These are phyloP conservation scores for Rhizopogon rudus DNA, from an alignment of 768 basidiomycete genomes.

Conservation along the genomic window DNA sequence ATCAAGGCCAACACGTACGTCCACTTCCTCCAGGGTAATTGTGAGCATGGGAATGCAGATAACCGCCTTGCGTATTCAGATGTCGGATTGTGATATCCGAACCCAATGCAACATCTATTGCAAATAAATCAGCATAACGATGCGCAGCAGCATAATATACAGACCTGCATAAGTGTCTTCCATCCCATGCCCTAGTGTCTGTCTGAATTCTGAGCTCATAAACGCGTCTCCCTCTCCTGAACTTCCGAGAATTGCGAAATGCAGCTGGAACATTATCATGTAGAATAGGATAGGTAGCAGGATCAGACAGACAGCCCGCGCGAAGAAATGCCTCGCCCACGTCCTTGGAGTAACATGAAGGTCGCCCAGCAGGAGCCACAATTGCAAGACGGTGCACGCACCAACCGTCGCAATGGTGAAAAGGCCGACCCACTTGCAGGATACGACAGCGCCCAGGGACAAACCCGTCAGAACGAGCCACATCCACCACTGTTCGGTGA, in stretches of 20 bases:
- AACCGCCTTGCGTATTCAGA: constrained; percentile 97
- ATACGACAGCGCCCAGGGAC: constrained; percentile 86
- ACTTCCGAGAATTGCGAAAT: constrained; percentile 83
- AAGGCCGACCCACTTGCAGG: constrained; percentile 97
- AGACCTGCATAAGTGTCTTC: constrained; percentile 85
- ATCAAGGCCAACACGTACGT: constrained; percentile 48
- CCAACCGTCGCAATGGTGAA: constrained; percentile 97
- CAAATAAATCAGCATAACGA: not conserved
- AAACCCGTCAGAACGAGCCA: constrained; percentile 88
- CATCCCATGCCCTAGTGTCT: constrained; percentile 88
- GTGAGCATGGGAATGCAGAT: constrained; percentile 91
- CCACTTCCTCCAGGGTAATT: constrained; percentile 87
- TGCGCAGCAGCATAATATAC: constrained; percentile 14
- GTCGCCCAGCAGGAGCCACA: constrained; percentile 91
- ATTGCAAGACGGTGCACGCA: constrained; percentile 72
- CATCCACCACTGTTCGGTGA: constrained; percentile 86
- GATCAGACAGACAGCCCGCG: constrained; percentile 88
- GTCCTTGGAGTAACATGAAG: constrained; percentile 67
- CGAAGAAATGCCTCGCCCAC: constrained; percentile 82
- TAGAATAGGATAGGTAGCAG: constrained; percentile 82
- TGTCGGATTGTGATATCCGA: constrained; percentile 84
- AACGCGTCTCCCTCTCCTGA: constrained; percentile 98
- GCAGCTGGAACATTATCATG: constrained; percentile 95
- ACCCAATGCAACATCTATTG: constrained; percentile 76
- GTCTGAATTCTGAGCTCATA: constrained; percentile 99